Evolutionary conservation across 2,329 filamentous ascomycete genomes (phyloP).

Genomic region (Microcera coccophila): DNA sequence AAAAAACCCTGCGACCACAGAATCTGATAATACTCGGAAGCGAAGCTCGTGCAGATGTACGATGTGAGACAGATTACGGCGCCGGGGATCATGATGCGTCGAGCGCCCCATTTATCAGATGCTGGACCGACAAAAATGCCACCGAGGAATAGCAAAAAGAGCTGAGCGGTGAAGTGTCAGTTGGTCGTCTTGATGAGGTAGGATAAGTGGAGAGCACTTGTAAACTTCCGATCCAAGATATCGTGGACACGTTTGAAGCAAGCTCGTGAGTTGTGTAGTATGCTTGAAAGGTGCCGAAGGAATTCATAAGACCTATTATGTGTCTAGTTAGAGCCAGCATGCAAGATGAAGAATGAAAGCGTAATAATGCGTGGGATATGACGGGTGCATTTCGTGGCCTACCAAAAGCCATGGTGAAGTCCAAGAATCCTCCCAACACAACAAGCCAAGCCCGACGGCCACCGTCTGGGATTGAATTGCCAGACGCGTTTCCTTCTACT

Average conservation of each 20-base stretch:
- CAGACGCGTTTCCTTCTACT: background rate
- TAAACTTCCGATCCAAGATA: conserved; percentile 41
- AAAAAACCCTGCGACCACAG: conserved; percentile 40
- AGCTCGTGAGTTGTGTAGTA: conserved; percentile 40
- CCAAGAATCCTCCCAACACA: conserved; percentile 30
- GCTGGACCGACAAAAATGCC: conserved; percentile 38
- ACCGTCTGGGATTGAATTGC: conserved; percentile 16
- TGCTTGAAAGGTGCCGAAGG: conserved; percentile 55
- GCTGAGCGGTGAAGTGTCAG: conserved; percentile 18
- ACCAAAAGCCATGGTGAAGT: conserved; percentile 29
- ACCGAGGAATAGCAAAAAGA: conserved; percentile 38
- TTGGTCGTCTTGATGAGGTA: no score
- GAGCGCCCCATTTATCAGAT: conserved; percentile 39
- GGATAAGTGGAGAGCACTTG: conserved; percentile 17
- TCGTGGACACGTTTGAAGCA: conserved; percentile 27
- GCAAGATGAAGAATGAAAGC: no score
- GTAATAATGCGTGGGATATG: no score
- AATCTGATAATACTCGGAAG: conserved; percentile 34
- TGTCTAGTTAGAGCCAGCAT: background rate
- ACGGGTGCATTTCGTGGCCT: no score
- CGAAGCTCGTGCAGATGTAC: conserved; percentile 33
- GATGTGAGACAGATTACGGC: conserved; percentile 35
- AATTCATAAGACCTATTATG: conserved; percentile 27
- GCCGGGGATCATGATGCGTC: conserved; percentile 34
- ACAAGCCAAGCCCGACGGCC: conserved; percentile 30